Base-by-base conservation (phyloP, 495 filamentous ascomycete genomes). In the Penicillium chermesinum region DNA sequence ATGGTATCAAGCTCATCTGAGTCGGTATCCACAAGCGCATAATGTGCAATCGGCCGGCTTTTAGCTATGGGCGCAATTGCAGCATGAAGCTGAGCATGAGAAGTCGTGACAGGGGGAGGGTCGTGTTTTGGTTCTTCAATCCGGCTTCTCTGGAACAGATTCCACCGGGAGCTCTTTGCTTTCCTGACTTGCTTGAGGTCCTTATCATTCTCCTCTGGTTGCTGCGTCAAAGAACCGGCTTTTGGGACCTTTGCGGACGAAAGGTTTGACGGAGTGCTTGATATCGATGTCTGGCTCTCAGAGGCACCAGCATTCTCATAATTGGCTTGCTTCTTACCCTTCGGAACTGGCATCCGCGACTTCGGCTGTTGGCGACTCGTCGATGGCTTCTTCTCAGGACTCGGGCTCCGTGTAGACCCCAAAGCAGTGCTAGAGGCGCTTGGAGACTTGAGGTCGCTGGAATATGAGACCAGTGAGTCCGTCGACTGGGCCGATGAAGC, bases 21-120 rank as follows among this genome's bases (percentile, higher is more conserved):
- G 51, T 91, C 87, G 2, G 79, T 72, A 52, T 93, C 89, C 44
- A 93, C 75, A 52, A 93, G 72, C 1, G 89, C 87, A 64, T 96
- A 96, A 57, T 94, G 90, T 2, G 90, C 83, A 48, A 80, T 61
- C 17, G 74, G 72, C 14, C 77, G 71, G 37, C 52, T 60, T 19
- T 61, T 61, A 15, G 61, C 50, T 8, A 66, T 48, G 8, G 64
- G 59, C n/a, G 73, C 53, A 27, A 77, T 65, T 5, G 64, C 62
- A 15, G 69, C 73, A 46, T 67, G 67, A 17, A 76, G 55, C 41
- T 70, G 53, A 16, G 59, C 47, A 6, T 64, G 45, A 4, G 50
- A 38, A 13, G 33, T 40, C 15, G 53, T 38, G 7, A 30, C 44
- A 12, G 50, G 37, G 1, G 42, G 10, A 7, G 44, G 42, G 36